These are phyloP conservation scores for Tephrocybe sp. DNA, from an alignment of 768 basidiomycete species.

Conservation along the genomic window DNA sequence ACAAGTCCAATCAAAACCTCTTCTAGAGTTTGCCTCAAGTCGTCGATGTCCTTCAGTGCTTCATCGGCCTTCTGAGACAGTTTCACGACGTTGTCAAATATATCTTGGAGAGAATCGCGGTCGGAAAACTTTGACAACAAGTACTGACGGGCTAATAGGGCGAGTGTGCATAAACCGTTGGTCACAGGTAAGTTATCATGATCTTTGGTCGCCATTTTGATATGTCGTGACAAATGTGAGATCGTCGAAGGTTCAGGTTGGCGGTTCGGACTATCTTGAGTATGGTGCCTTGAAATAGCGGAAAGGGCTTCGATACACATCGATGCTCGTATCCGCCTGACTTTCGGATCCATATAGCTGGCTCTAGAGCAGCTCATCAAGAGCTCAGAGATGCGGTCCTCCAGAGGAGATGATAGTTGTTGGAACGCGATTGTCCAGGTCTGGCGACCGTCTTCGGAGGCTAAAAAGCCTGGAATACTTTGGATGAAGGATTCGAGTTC, in stretches of 20 bases:
- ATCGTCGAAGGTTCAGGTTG: not conserved
- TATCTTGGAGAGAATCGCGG: not conserved
- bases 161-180: not conserved
- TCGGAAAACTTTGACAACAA: not conserved
- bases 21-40: not conserved
- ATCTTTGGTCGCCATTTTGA: not conserved
- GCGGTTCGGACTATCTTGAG: not conserved
- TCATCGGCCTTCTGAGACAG: not conserved
- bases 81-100: not conserved
- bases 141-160: not conserved
- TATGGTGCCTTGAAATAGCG: constrained; percentile 2
- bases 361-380: not conserved
- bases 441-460: not conserved
- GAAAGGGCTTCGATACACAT: constrained; percentile 2
- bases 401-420: not conserved
- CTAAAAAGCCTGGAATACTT: constrained; percentile 3
- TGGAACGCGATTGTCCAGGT: not conserved
- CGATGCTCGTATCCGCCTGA: not conserved
- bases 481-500: not conserved
- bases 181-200: not conserved
- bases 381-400: not conserved
- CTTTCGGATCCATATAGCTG: constrained; percentile 1
- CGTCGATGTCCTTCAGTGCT: not conserved
- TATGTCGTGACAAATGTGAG: not conserved
- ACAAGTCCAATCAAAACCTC: not conserved